These are phyloP conservation scores for Lyophyllum decastes DNA, from an alignment of 768 basidiomycete genomes.

Conservation along the genomic window DNA sequence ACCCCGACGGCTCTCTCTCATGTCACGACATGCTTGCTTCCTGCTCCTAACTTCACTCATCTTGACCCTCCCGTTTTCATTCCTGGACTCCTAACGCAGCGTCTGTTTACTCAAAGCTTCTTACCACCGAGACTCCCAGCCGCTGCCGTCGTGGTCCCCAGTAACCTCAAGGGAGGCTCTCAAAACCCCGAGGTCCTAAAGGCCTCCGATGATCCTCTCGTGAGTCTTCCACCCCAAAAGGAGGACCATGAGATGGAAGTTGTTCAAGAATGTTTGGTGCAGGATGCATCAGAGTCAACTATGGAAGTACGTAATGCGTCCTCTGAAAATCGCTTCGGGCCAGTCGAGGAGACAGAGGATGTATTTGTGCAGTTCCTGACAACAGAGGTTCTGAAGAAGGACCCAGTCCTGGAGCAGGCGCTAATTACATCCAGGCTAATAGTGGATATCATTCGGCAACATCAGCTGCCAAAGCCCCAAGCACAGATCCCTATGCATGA, in stretches of 20 bases:
- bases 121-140: neutral
- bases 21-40: neutral
- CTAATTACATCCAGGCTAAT: slow-evolving; percentile 5
- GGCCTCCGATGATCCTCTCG: neutral
- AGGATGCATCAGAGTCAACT: neutral
- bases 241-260: neutral
- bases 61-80: neutral
- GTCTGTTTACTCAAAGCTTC: slow-evolving; percentile 18
- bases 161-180: neutral
- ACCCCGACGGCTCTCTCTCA: neutral
- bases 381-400: slow-evolving; percentile 4
- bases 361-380: neutral
- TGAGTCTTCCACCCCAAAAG: neutral
- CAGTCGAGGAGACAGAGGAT: slow-evolving; percentile 1
- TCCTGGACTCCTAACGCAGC: slow-evolving; percentile 11
- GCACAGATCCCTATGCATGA: neutral
- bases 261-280: neutral
- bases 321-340: neutral
- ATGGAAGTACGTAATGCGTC: neutral
- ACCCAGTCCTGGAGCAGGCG: neutral
- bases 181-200: neutral
- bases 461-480: neutral
- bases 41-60: neutral
- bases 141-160: neutral
- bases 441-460: neutral